phyloP scores from a whole-genome alignment of 768 basidiomycete genomes.

The Lyophyllum shimeji region DNA sequence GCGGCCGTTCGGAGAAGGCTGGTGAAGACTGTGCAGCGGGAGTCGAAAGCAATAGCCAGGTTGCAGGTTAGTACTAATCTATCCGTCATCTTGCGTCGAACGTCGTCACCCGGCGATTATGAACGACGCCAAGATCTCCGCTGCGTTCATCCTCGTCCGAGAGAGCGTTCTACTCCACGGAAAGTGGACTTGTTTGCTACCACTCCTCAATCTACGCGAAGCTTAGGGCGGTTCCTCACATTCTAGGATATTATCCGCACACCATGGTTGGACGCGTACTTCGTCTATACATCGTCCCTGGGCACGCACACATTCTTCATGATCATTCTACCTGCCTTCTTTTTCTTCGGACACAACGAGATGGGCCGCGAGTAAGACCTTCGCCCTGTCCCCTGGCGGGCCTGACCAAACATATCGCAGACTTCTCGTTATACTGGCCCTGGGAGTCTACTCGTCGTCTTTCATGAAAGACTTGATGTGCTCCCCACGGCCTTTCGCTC shows the following conservation, averaged over 20 bases:
- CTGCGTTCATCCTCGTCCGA: too few species aligned
- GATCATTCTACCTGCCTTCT: constrained; percentile 80
- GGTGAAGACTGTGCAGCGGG: constrained; percentile 51
- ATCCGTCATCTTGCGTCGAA: too few species aligned
- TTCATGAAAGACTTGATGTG: constrained; percentile 89
- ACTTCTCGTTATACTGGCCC: constrained; percentile 64
- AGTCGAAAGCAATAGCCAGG: constrained; percentile 59
- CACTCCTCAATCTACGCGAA: background rate
- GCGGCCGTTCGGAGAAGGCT: constrained; percentile 55
- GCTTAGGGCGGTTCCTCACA: background rate
- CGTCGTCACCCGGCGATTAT: too few species aligned
- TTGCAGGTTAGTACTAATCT: constrained; percentile 55
- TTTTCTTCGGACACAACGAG: constrained; percentile 81
- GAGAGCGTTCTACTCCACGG: too few species aligned
- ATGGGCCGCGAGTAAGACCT: constrained; percentile 68
- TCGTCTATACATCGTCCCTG: constrained; percentile 77
- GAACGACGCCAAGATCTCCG: too few species aligned
- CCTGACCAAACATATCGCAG: constrained; percentile 34
- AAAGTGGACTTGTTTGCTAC: too few species aligned
- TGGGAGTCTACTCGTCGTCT: constrained; percentile 86
- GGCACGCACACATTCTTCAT: constrained; percentile 95
- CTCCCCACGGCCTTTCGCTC: constrained; percentile 85
- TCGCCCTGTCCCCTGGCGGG: constrained; percentile 6
- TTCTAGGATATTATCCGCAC: constrained; percentile 52
- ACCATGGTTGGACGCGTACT: constrained; percentile 75